Base-by-base conservation (phyloP, 805 yeast genomes). In the Starmerella khaoyaiensis region DNA sequence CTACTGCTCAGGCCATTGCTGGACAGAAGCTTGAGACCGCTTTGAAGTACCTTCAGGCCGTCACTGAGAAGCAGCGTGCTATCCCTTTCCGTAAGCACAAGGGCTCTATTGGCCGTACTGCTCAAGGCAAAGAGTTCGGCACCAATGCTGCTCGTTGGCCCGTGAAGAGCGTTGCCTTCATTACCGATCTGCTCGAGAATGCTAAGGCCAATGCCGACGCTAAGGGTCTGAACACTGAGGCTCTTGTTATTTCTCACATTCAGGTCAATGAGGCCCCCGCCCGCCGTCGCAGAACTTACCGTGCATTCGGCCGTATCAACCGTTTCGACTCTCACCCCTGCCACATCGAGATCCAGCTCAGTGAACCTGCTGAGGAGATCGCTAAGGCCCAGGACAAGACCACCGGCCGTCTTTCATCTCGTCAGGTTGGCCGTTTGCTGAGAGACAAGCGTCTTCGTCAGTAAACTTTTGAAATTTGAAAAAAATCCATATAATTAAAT, bases 121-220 rank as follows among this genome's bases (percentile, higher is more conserved):
- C 93, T 58, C 98, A 90, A 74, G 98, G 95, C 73, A 87, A 90
- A 74, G 98, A 90, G 75, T 90, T 87, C 63, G 97, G 97, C 71
- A 94, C 86, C 65, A 83, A 95, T 77, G 86, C 80, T 73, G 98
- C 98, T 59, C 86, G 98, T 83, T 90, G 98, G 98, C 98, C 98
- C 64, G 94, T 76, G 53, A 90, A 90, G 79, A 81, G 94, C 51
- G 96, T 90, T 67, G 81, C 83, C 71, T 84, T 80, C 70, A 71
- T 90, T 62, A 77, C 79, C 66, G 95, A 83, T 66, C 77, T 90
- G 65, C 76, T 90, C 69, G 77, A 78, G 70, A 90, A 90, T 70
- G 98, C 98, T 64, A 86, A 84, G 68, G 79, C 98, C 61, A 90
- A 87, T 74, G 98, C 98, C 68, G 97, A 86, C 68, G 76, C 94